A percentile compares a stretch with the other conserved stretches of the same genome.
These are phyloP conservation scores for Trypanosoma boissoni DNA, from an alignment of 208 protist genomes.

Conservation along the genomic window DNA sequence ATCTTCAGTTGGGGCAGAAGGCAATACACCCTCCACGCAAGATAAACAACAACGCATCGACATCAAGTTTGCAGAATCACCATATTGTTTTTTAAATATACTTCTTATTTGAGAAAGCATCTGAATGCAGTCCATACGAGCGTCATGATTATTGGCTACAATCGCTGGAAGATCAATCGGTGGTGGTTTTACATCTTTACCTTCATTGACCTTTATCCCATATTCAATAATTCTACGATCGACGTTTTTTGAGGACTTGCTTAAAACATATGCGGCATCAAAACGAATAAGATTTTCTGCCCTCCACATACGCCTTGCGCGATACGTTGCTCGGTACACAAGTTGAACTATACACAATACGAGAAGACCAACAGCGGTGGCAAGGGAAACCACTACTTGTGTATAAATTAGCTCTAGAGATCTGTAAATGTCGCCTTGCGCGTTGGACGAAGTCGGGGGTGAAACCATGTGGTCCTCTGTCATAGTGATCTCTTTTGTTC, in stretches of 20 bases:
- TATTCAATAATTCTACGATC: slow-evolving; percentile 64
- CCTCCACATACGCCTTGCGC: slow-evolving; percentile 48
- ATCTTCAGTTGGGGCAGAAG: slow-evolving; percentile 45
- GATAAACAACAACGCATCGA: slow-evolving; percentile 85
- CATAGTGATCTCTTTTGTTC: too few species aligned
- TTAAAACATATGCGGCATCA: slow-evolving; percentile 70
- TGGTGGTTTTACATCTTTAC: slow-evolving; percentile 55
- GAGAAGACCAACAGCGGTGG: slow-evolving; percentile 57
- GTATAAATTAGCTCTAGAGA: slow-evolving; percentile 59
- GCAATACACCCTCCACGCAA: slow-evolving; percentile 70
- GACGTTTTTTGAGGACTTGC: slow-evolving; percentile 37
- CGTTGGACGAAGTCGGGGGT: too few species aligned
- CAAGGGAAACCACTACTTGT: slow-evolving; percentile 72
- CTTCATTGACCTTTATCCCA: slow-evolving; percentile 59
- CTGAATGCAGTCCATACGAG: slow-evolving; percentile 57
- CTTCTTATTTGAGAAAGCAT: slow-evolving; percentile 74
- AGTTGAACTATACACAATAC: slow-evolving; percentile 58
- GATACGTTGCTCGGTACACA: slow-evolving; percentile 47
- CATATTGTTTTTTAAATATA: slow-evolving; percentile 51
- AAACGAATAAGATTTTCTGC: slow-evolving; percentile 71
- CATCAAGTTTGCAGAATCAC: slow-evolving; percentile 64
- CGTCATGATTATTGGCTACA: slow-evolving; percentile 62
- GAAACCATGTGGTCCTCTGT: too few species aligned
- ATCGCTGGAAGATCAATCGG: slow-evolving; percentile 63
- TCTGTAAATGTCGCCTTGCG: too few species aligned